Conservation (phyloP, 176 grass and related monocot genomes). For the Juncus inflexus region DNA sequence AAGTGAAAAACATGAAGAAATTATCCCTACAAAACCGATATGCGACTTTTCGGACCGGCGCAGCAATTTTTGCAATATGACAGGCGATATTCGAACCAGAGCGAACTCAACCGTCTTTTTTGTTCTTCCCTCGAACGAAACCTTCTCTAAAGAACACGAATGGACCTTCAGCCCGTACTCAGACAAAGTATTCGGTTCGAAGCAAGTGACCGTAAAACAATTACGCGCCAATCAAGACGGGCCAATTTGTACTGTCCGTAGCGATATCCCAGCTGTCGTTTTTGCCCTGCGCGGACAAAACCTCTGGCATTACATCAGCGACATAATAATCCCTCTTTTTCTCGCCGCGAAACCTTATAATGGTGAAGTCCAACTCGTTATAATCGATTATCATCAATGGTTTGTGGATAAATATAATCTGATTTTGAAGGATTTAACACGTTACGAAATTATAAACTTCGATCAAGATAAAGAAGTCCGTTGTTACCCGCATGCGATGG, state of each 20-base stretch:
- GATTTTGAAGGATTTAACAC: slow-evolving; percentile 51
- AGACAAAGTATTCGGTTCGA: slow-evolving; percentile 25
- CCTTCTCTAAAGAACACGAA: neutral
- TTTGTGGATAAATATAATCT: slow-evolving; percentile 66
- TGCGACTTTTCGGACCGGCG: slow-evolving; percentile 44
- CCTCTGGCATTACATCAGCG: slow-evolving; percentile 76
- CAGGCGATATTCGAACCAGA: slow-evolving; percentile 41
- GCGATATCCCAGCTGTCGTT: slow-evolving; percentile 42
- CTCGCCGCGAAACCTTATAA: slow-evolving; percentile 48
- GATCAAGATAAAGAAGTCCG: slow-evolving; percentile 58
- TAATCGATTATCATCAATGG: slow-evolving; percentile 51
- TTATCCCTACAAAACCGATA: slow-evolving; percentile 38
- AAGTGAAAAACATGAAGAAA: neutral
- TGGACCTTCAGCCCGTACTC: slow-evolving; percentile 68
- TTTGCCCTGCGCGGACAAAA: slow-evolving; percentile 67
- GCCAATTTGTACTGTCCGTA: slow-evolving; percentile 44
- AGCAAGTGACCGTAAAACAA: slow-evolving; percentile 43
- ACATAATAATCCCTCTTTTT: slow-evolving; percentile 67
- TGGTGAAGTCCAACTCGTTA: slow-evolving; percentile 56
- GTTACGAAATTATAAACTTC: slow-evolving; percentile 50
- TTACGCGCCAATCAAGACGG: slow-evolving; percentile 21
- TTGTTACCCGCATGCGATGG: slow-evolving; percentile 49
- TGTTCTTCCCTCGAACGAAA: slow-evolving; percentile 19
- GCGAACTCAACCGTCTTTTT: slow-evolving; percentile 37
- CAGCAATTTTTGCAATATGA: slow-evolving; percentile 51